Base-by-base conservation (phyloP, 2,329 filamentous ascomycete genomes). In the Cryphonectria carpinicola region DNA sequence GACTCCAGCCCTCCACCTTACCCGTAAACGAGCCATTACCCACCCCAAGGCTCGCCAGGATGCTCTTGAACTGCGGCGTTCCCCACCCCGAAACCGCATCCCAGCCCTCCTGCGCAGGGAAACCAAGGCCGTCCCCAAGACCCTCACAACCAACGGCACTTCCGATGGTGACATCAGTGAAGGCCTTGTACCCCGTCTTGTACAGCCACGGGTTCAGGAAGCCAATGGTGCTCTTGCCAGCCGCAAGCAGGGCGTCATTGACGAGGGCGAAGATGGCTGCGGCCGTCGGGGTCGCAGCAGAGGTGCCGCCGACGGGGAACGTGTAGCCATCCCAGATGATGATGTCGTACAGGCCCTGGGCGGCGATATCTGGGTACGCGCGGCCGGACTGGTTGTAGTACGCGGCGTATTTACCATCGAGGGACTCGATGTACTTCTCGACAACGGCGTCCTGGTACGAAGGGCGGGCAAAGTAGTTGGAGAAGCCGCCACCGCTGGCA, bases 331-430 rank as follows among this genome's bases (percentile, higher is more conserved):
- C 76, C 22, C 79, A 73, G 3, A 80, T 70, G 49, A 82, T 80
- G 8, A 78, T 73, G 69, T 90, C 91, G 72, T 88, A 86, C 10
- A 87, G 87, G 1, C 89, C 85, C 32, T 93, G 83, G 4, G 83
- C 85, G 4, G 84, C 81, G 35, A 88, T 79, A 74, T 88, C 86
- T 0, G 87, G 87, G 28, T 84, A 81, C 1, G 81, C 86, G 5
- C 87, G 81, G 52, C 84, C 86, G 3, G 75, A 78, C 0, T 76
- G 71, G 74, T 87, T 82, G 77, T 85, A 87, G 67, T 82, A 79
- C 39, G 80, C 81, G 0, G 78, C 66, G 66, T 90, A 80, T 52
- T 82, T 80, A 3, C 78, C 76, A 74, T 80, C 76, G 76, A 88
- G 75, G 0, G 72, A 70, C 25, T 76, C 74, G 19, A 87, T 74